These are phyloP conservation scores for Blastocystis sp. DNA, from an alignment of 352 stramenopile genomes.

Conservation along the genomic window DNA sequence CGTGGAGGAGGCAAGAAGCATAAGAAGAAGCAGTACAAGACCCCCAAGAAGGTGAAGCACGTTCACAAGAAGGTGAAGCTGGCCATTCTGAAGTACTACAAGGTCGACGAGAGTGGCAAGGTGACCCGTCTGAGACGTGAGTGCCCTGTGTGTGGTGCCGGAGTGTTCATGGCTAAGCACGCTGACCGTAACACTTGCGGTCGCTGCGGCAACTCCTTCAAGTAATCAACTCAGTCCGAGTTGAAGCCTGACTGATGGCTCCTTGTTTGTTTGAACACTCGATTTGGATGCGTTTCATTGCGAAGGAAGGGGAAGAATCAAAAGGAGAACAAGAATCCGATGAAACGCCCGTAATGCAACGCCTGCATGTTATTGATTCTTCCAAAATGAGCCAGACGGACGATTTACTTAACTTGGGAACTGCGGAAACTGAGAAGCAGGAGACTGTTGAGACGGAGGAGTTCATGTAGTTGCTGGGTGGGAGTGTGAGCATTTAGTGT, in stretches of 20 bases:
- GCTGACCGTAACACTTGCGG: constrained; percentile 98
- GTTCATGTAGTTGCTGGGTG: not conserved
- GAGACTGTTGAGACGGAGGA: not conserved
- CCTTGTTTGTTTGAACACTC: not conserved
- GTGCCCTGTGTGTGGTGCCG: constrained; percentile 86
- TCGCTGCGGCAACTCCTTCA: constrained; percentile 92
- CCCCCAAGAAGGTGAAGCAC: constrained; percentile 94
- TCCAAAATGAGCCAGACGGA: not conserved
- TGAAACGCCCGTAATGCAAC: no score
- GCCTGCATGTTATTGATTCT: not conserved
- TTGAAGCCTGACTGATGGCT: not conserved
- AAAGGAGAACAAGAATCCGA: no score
- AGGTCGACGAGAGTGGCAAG: constrained; percentile 85
- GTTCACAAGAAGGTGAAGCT: constrained; percentile 91
- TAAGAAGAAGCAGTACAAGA: constrained; percentile 99
- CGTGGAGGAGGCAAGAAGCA: constrained; percentile 80
- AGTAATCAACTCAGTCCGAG: constrained; percentile 1
- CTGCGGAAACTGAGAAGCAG: not conserved
- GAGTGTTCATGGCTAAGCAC: constrained; percentile 97
- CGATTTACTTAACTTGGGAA: not conserved
- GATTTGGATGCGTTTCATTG: no score
- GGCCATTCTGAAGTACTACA: constrained; percentile 88
- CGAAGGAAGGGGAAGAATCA: no score
- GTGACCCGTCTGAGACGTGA: constrained; percentile 92
- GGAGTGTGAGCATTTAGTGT: not conserved